Evolutionary conservation across 345 rosid genomes (phyloP), one percentile per base, ranked within the genome.

Genomic region (Lagerstroemia speciosa): DNA sequence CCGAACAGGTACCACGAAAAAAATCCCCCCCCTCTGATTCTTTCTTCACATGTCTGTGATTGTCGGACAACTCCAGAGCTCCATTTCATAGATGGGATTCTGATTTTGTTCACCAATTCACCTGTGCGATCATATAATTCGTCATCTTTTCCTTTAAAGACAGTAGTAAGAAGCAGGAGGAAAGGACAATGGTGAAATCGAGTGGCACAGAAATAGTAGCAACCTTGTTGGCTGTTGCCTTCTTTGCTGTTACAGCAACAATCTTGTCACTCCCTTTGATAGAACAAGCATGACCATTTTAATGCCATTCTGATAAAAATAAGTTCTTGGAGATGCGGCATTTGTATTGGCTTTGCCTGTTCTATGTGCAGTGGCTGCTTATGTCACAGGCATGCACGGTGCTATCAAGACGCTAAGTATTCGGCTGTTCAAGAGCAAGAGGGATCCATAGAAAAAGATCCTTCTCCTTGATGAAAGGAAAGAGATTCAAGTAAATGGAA

Each of bases 331-430:
- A 41, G 45, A 41, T 2, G 11, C 8, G 11, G 7, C 8, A 41
- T 41, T 1, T 41, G 0, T 53, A n/a, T 53, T 53, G 60, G 55
- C 24, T 7, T 53, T n/a, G n/a, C 29, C 3, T 12, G n/a, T 53
- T 22, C 60, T 22, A 8, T 77, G 26, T 84, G 81, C 79, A 94
- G 99, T 94, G 92, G 96, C 99, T 76, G 98, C 99, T 70, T 97
- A 94, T 78, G 97, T 94, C 73, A 91, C 98, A 5, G 87, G 98
- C 65, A 88, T 87, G 67, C 98, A 94, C 74, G 89, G 98, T 80
- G 99, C 99, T 48, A 91, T 91, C 85, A 94, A 94, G 87, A 94
- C 91, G 99, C 78, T 91, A 67, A 91, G 86, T 80, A 88, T n/a
- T n/a, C n/a, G n/a, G n/a, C n/a, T n/a, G n/a, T n/a, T n/a, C n/a